Percentiles rank a stretch among this genome's conserved stretches.
Evolutionary conservation across 2,329 filamentous ascomycete species (phyloP).

Genomic region (Corynespora cassiicola): DNA sequence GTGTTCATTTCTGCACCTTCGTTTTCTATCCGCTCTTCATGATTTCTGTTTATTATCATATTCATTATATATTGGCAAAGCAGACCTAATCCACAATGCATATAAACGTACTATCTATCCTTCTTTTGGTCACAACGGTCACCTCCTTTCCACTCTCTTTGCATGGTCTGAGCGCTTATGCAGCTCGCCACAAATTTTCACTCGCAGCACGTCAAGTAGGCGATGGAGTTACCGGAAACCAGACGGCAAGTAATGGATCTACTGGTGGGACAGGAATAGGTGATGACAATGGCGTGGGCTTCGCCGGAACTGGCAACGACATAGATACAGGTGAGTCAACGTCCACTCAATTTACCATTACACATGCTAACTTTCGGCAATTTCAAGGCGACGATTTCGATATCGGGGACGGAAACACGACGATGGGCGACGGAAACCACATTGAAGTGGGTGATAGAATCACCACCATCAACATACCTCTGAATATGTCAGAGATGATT

Average conservation of each 20-base stretch:
- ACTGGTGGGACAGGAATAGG: constrained; percentile 2
- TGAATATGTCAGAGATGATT: constrained; percentile 1
- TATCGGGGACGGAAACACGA: constrained; percentile 5
- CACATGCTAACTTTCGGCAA: not conserved
- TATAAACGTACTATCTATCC: no score
- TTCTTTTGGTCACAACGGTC: no score
- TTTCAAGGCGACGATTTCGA: constrained; percentile 6
- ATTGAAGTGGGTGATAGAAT: constrained; percentile 6
- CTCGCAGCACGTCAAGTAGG: constrained; percentile 1
- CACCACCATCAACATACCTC: constrained; percentile 4
- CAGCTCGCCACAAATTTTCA: no score
- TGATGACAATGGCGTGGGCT: constrained; percentile 3
- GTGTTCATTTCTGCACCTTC: no score
- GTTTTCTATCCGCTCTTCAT: no score
- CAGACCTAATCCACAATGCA: no score
- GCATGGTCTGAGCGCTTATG: no score
- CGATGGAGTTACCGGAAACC: constrained; percentile 2
- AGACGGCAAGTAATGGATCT: constrained; percentile 3
- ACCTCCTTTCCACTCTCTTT: no score
- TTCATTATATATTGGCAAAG: no score
- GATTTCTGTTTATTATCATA: no score
- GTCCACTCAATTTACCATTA: not conserved
- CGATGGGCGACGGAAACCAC: constrained; percentile 5
- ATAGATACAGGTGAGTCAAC: constrained; percentile 2
- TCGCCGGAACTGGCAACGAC: constrained; percentile 5